A percentile compares a stretch with the other conserved stretches of the same genome.
phyloP scores from a whole-genome alignment of 140 eudicot species.

The Flaveria floridana region DNA sequence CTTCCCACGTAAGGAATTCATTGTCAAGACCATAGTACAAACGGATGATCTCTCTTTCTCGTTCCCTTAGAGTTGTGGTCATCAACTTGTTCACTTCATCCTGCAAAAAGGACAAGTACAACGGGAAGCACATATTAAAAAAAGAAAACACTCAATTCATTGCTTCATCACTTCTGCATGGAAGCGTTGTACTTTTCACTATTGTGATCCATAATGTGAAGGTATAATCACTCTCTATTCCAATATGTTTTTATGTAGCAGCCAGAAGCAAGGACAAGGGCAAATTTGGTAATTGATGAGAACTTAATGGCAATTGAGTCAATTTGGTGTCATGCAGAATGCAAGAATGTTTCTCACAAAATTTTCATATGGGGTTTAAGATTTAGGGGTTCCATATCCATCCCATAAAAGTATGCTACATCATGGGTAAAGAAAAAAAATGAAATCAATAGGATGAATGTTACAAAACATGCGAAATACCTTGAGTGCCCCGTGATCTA shows the following conservation, averaged over 20 bases:
- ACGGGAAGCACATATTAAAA: neutral
- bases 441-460: conserved; percentile 17
- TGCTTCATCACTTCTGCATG: too few relatives aligned
- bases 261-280: neutral
- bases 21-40: conserved; percentile 83
- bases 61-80: conserved; percentile 55
- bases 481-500: conserved; percentile 77
- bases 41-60: conserved; percentile 76
- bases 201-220: too few relatives aligned
- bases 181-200: too few relatives aligned
- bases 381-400: neutral
- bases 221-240: too few relatives aligned
- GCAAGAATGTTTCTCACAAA: neutral
- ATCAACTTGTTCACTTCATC: conserved; percentile 83
- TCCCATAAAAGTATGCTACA: neutral
- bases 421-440: neutral
- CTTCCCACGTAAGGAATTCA: conserved; percentile 96
- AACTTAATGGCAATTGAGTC: neutral
- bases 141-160: neutral
- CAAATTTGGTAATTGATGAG: neutral
- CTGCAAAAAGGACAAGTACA: conserved; percentile 43
- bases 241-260: too few relatives aligned
- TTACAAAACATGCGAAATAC: conserved; percentile 37
- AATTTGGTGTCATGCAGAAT: neutral
- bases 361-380: neutral